phyloP scores from a whole-genome alignment of 2,329 filamentous ascomycete species.

The Fusarium sp. region DNA sequence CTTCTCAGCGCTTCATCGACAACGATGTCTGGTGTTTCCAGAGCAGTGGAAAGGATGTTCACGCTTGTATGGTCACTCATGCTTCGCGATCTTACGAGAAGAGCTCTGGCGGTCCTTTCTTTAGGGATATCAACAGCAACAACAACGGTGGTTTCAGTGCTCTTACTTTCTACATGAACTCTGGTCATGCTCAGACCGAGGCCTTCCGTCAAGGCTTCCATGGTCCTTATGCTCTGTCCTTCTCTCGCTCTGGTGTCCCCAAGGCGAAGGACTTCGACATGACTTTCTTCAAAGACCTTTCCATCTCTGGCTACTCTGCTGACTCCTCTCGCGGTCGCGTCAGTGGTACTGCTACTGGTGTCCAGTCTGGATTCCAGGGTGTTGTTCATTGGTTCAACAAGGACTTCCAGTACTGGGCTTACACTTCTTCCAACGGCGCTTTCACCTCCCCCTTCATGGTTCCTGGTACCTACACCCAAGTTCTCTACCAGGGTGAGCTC shows the following conservation, averaged over 20 bases:
- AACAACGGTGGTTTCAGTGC: conserved; percentile 67
- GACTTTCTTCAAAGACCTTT: conserved; percentile 69
- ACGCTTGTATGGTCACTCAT: conserved; percentile 69
- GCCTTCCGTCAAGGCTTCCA: conserved; percentile 70
- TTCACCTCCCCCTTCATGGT: conserved; percentile 76
- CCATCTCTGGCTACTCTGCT: conserved; percentile 68
- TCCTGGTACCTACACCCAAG: conserved; percentile 75
- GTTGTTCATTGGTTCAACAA: conserved; percentile 75
- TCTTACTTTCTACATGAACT: conserved; percentile 77
- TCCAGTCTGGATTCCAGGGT: conserved; percentile 61
- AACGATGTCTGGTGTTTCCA: conserved; percentile 72
- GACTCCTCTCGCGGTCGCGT: conserved; percentile 68
- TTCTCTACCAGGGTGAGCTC: conserved; percentile 70
- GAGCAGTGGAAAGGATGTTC: conserved; percentile 58
- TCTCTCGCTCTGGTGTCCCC: conserved; percentile 68
- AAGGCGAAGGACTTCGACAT: conserved; percentile 60
- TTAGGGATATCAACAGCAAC: conserved; percentile 73
- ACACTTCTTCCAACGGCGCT: conserved; percentile 62
- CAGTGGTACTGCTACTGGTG: conserved; percentile 68
- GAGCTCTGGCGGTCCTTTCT: conserved; percentile 74
- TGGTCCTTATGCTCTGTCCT: conserved; percentile 72
- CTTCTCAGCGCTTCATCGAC: conserved; percentile 75
- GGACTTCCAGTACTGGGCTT: conserved; percentile 73
- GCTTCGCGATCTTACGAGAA: conserved; percentile 63
- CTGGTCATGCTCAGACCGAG: conserved; percentile 71